phyloP scores from a whole-genome alignment of 371 early-diverging fungal species.

The Mycotypha africana region DNA sequence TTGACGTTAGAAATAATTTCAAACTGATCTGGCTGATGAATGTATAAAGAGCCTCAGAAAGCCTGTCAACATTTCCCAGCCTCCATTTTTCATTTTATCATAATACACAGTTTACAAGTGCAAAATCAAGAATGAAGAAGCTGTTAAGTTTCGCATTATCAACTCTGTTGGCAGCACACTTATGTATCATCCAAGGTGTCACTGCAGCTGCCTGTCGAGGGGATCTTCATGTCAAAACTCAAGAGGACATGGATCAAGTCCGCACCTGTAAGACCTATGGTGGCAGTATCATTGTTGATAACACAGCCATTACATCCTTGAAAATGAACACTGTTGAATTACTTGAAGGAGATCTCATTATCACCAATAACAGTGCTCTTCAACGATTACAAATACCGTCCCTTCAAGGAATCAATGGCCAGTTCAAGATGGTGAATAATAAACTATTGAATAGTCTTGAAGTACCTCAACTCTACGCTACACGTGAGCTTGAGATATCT shows the following conservation, averaged over 20 bases:
- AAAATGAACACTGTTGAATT: slow-evolving; percentile 27
- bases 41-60: too few relatives aligned
- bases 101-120: too few relatives aligned
- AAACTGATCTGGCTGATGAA: too few relatives aligned
- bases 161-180: too few relatives aligned
- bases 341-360: slow-evolving; percentile 36
- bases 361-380: slow-evolving; percentile 35
- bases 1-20: too few relatives aligned
- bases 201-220: slow-evolving; percentile 26
- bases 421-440: slow-evolving; percentile 38
- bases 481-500: slow-evolving; percentile 30
- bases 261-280: slow-evolving; percentile 34
- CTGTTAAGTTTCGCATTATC: too few relatives aligned
- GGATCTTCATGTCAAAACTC: slow-evolving; percentile 21
- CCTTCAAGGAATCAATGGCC: slow-evolving; percentile 39
- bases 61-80: too few relatives aligned
- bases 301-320: slow-evolving; percentile 11
- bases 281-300: slow-evolving; percentile 35
- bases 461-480: slow-evolving; percentile 26
- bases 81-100: too few relatives aligned
- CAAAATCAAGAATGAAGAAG: too few relatives aligned
- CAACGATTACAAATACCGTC: slow-evolving; percentile 24
- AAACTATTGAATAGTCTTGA: slow-evolving; percentile 27
- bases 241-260: slow-evolving; percentile 37
- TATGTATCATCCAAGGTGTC: too few relatives aligned